Evolutionary conservation across 495 filamentous ascomycete species (phyloP).

Genomic region (Amniculicola lignicola): DNA sequence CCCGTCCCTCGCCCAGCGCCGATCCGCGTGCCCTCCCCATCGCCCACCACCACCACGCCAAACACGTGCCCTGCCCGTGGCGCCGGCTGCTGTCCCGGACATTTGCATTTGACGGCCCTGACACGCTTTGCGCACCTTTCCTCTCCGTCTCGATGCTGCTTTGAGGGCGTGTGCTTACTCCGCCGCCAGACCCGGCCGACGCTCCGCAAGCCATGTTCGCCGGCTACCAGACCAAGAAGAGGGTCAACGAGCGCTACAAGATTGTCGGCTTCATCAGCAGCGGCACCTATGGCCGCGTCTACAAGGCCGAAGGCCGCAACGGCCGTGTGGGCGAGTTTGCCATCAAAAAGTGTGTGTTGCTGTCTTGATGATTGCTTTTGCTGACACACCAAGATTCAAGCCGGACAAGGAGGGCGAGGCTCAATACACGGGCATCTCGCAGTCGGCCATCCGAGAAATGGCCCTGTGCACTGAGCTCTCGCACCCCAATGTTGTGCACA

Average conservation of each 20-base stretch:
- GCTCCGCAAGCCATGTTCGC: conserved; percentile 29
- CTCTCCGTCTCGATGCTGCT: neutral
- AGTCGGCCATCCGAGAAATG: conserved; percentile 97
- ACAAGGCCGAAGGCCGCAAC: conserved; percentile 85
- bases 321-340: conserved; percentile 77
- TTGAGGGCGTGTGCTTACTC: too few relatives aligned
- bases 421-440: conserved; percentile 95
- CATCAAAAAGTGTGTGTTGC: conserved; percentile 73
- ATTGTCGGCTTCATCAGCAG: conserved; percentile 97
- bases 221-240: conserved; percentile 49
- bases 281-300: conserved; percentile 97
- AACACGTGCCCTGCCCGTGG: too few relatives aligned
- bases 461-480: conserved; percentile 91
- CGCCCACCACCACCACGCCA: too few relatives aligned
- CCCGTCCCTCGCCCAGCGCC: too few relatives aligned
- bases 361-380: neutral
- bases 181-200: conserved; percentile 33
- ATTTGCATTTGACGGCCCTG: too few relatives aligned
- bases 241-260: conserved; percentile 86
- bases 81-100: too few relatives aligned
- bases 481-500: conserved; percentile 84
- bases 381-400: conserved; percentile 69
- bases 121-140: conserved; percentile 11
- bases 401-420: conserved; percentile 98
- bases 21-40: too few relatives aligned